Evolutionary conservation across 164 flowering plant genomes (phyloP).

Genomic region (Nymphaea thermarum): DNA sequence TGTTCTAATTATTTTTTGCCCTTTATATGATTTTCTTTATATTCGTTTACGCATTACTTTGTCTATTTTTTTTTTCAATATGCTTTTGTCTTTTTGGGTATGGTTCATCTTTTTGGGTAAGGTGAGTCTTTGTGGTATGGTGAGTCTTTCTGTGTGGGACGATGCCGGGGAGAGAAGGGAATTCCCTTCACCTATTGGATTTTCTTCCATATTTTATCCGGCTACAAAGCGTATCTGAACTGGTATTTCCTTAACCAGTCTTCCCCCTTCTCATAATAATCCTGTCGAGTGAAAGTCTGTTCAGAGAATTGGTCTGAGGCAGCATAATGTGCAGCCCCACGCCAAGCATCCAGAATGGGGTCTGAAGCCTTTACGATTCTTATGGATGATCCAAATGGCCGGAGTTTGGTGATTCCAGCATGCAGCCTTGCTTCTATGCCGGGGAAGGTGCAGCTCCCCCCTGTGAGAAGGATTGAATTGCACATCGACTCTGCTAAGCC

Average conservation of each 20-base stretch:
- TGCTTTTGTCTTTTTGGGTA: too few relatives aligned
- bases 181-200: too few relatives aligned
- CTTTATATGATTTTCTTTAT: too few relatives aligned
- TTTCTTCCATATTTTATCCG: too few relatives aligned
- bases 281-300: conserved; percentile 63
- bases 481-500: conserved; percentile 36
- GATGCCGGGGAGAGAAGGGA: too few relatives aligned
- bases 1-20: too few relatives aligned
- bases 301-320: conserved; percentile 31
- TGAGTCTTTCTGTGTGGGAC: too few relatives aligned
- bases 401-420: conserved; percentile 74
- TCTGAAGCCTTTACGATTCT: conserved; percentile 56
- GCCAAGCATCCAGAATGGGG: conserved; percentile 91
- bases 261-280: conserved; percentile 85
- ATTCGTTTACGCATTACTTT: too few relatives aligned
- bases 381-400: conserved; percentile 73
- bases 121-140: too few relatives aligned
- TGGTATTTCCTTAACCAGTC: conserved; percentile 72
- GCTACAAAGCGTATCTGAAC: conserved; percentile 37
- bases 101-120: too few relatives aligned
- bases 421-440: conserved; percentile 76
- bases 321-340: conserved; percentile 76
- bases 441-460: conserved; percentile 74
- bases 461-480: conserved; percentile 66
- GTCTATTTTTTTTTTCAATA: too few relatives aligned